These are phyloP conservation scores for Fraxinus cuspidata DNA, from an alignment of 257 asterid genomes.

Conservation along the genomic window DNA sequence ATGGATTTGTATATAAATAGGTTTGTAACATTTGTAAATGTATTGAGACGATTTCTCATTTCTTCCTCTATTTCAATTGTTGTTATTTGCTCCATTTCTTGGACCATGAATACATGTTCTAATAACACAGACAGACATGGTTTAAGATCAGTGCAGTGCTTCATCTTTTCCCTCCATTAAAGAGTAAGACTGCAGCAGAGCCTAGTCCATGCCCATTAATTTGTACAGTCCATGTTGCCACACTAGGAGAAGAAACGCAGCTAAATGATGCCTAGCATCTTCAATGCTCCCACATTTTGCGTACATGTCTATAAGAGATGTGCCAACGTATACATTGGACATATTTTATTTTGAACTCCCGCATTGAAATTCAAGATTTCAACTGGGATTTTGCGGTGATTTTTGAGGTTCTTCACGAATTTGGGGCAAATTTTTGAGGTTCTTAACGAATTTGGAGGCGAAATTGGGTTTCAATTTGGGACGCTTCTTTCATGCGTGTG, in stretches of 20 bases:
- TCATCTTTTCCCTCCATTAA: conserved; percentile 9
- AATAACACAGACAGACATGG: conserved; percentile 48
- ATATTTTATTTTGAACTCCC: no score
- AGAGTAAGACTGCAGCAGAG: conserved; percentile 44
- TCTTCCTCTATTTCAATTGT: no score
- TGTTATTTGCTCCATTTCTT: conserved; percentile 79
- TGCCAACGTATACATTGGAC: conserved; percentile 52
- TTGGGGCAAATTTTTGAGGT: no score
- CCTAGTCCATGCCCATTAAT: conserved; percentile 63
- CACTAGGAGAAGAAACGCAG: conserved; percentile 58
- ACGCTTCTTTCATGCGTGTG: background rate
- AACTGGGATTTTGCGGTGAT: no score
- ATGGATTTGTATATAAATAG: no score
- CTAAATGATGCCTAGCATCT: conserved; percentile 57
- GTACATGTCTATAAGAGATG: conserved; percentile 83
- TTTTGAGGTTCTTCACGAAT: no score
- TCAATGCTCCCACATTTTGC: conserved; percentile 77
- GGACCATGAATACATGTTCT: conserved; percentile 61
- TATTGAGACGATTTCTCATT: no score
- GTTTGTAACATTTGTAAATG: no score
- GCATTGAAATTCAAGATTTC: no score
- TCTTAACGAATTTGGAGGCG: no score
- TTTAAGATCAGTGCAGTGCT: conserved; percentile 22
- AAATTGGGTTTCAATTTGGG: no score
- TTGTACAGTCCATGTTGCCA: conserved; percentile 78